phyloP scores from a whole-genome alignment of 1,284 basidiomycete species.

The Trichosporon sp. region DNA sequence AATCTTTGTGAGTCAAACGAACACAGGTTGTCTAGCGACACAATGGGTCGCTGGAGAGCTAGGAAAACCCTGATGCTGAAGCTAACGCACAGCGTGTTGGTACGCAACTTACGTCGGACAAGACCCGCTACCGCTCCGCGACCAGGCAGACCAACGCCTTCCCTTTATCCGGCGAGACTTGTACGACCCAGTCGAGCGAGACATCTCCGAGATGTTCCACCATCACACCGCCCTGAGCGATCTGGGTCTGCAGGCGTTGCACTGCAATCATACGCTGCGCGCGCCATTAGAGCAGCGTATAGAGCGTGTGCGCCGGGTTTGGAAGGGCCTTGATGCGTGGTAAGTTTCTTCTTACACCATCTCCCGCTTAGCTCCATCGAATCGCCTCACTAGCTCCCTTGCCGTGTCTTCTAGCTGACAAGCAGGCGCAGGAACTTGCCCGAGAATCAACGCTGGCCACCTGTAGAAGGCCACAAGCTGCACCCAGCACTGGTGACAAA shows the following conservation, averaged over 20 bases:
- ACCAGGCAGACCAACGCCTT: slow-evolving; percentile 20
- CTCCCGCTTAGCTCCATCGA: too few species aligned
- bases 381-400: too few species aligned
- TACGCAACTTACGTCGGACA: slow-evolving; percentile 22
- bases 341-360: slow-evolving; percentile 1
- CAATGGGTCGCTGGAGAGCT: too few species aligned
- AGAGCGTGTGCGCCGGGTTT: slow-evolving; percentile 7
- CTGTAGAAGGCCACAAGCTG: slow-evolving; percentile 8
- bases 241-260: slow-evolving; percentile 18
- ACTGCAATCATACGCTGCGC: slow-evolving; percentile 19
- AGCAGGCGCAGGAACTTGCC: slow-evolving; percentile 19
- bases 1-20: slow-evolving; percentile 15
- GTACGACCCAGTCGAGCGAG: slow-evolving; percentile 2
- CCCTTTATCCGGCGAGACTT: slow-evolving; percentile 16
- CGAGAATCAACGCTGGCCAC: slow-evolving; percentile 18
- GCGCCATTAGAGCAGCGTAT: slow-evolving; percentile 16
- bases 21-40: not conserved
- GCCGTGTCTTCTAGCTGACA: not conserved
- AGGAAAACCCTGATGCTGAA: too few species aligned
- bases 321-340: slow-evolving; percentile 10
- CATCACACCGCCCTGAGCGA: slow-evolving; percentile 16
- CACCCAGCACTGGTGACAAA: slow-evolving; percentile 19
- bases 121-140: slow-evolving; percentile 15
- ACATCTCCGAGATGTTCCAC: slow-evolving; percentile 14
- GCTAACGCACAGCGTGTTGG: slow-evolving; percentile 15